A percentile compares a stretch with the other conserved stretches of the same genome.
Evolutionary conservation across 352 stramenopile species (phyloP).

Genomic region (Pythium pyrilobum): DNA sequence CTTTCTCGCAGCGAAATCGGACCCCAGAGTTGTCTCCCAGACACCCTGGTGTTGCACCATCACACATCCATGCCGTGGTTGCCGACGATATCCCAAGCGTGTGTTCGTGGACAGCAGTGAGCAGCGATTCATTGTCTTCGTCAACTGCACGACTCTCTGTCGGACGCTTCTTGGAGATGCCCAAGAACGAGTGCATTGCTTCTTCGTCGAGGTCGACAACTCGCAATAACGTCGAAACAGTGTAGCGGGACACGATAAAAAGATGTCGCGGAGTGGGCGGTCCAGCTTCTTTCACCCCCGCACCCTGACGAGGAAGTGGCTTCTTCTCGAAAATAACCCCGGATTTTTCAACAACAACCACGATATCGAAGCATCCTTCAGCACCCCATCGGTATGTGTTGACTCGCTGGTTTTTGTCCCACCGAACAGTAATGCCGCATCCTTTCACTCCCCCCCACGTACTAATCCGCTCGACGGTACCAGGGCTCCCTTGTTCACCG

Average conservation of each 20-base stretch:
- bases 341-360: constrained; percentile 58
- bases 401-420: constrained; percentile 79
- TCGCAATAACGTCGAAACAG: constrained; percentile 37
- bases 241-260: constrained; percentile 58
- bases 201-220: constrained; percentile 47
- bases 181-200: constrained; percentile 53
- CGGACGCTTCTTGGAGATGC: constrained; percentile 25
- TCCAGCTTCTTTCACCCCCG: constrained; percentile 4
- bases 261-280: constrained; percentile 38
- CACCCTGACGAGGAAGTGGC: constrained; percentile 24
- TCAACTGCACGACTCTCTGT: not conserved
- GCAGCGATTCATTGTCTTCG: constrained; percentile 18
- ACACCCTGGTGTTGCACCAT: constrained; percentile 48
- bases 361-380: constrained; percentile 71
- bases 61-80: constrained; percentile 71
- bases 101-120: constrained; percentile 55
- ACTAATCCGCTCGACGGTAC: constrained; percentile 74
- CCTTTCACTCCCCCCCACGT: constrained; percentile 73
- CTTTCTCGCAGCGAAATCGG: constrained; percentile 54
- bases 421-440: constrained; percentile 72
- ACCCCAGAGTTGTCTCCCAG: constrained; percentile 48
- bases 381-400: constrained; percentile 82
- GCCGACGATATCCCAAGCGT: constrained; percentile 36
- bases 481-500: constrained; percentile 45
- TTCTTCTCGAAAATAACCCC: constrained; percentile 42